Base-by-base conservation (phyloP, 2,329 filamentous ascomycete genomes). In the Aspergillus tamarii region DNA sequence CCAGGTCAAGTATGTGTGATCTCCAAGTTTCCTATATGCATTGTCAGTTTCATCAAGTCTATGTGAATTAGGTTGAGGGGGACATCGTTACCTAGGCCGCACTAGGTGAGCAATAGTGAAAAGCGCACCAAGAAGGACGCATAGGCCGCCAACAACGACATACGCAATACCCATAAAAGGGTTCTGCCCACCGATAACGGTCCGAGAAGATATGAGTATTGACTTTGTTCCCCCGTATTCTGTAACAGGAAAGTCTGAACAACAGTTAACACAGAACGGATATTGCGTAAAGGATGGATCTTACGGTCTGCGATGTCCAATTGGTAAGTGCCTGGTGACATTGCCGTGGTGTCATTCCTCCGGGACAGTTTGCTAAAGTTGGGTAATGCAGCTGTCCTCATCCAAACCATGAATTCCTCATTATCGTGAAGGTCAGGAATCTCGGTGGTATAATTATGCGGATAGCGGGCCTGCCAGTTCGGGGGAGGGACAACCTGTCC, bases 1-100 rank as follows among this genome's bases (percentile, higher is more conserved):
- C 95, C 95, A 99, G 28, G 92, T 95, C 56, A 99, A 86, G 77
- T 99, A 98, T 10, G 93, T 97, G 79, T 98, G 95, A 78, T 99
- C 95, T 66, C 95, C 95, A 48, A 99, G 87, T 91, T 98, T 99
- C 74, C 95, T 94, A 52, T 19, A 36, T 12, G n/a, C 8, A 21
- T n/a, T 21, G 23, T 48, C 23, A 45, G 23, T 39, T 9, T 11
- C 12, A 21, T 28, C 21, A 21, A 26, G 36, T 36, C 8, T 26
- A 39, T 14, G 8, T 14, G 21, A 14, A 36, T 45, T n/a, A 59
- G 52, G 14, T 1, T 26, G n/a, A 9, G 10, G 21, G 5, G 28
- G 26, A n/a, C 54, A 16, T 26, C 87, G 74, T 41, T 83, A 93
- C 92, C 92, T 90, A 66, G 95, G 95, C 76, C 91, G 94, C 79